Evolutionary conservation across 2,329 filamentous ascomycete species (phyloP).

Genomic region (Davidsoniella australis): DNA sequence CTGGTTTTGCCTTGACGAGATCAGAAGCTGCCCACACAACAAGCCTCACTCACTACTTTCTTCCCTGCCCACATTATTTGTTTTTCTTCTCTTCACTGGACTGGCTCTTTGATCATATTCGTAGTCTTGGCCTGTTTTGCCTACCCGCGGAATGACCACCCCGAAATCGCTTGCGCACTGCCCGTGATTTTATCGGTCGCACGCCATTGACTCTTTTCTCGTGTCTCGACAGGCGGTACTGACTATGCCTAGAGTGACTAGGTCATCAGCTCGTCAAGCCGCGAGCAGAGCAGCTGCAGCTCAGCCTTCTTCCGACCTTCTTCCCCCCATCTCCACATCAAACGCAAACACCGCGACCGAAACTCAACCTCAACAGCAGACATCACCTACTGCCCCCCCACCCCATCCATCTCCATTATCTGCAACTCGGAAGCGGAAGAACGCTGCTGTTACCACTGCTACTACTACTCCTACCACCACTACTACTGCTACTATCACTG

Average conservation of each 20-base stretch:
- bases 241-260: constrained; percentile 62
- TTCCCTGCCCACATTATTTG: background rate
- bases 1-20: no score
- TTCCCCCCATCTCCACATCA: constrained; percentile 19
- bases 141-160: background rate
- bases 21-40: background rate
- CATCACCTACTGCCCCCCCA: background rate
- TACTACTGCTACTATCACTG: no score
- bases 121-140: background rate
- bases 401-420: background rate
- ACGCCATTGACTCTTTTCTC: background rate
- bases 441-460: constrained; percentile 14
- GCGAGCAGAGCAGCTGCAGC: constrained; percentile 41
- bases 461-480: constrained; percentile 13
- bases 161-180: constrained; percentile 1
- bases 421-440: constrained; percentile 59
- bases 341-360: background rate
- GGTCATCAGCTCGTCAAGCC: constrained; percentile 83
- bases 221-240: constrained; percentile 2
- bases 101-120: background rate
- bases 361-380: background rate
- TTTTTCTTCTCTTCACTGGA: background rate
- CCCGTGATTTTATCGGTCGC: constrained; percentile 6
- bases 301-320: constrained; percentile 20
- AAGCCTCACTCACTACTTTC: background rate